Evolutionary conservation across 129 eudicot species (phyloP).

Genomic region (Tagetes patula): DNA sequence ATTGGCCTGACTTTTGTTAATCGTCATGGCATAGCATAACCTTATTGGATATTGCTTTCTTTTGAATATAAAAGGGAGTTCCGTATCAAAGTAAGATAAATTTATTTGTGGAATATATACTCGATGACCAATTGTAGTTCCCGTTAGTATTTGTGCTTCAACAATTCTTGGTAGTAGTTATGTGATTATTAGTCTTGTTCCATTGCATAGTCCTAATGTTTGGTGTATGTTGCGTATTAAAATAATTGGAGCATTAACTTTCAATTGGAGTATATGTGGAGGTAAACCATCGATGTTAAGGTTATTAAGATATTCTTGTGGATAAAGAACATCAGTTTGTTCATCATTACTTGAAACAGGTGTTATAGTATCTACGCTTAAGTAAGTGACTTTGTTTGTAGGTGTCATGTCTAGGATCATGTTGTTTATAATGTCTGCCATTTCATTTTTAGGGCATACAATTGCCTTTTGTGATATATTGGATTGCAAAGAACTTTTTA

Average conservation of each 20-base stretch:
- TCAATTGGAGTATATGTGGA: neutral
- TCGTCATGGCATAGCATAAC: too few species aligned
- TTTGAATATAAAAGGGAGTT: slow-evolving; percentile 14
- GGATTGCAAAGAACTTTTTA: too few species aligned
- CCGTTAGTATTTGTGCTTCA: neutral
- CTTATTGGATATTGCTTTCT: slow-evolving; percentile 2
- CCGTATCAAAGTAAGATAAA: neutral
- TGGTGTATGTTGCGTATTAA: neutral
- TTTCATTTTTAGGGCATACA: too few species aligned
- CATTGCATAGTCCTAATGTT: neutral
- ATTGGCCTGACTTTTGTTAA: neutral
- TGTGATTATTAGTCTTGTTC: neutral
- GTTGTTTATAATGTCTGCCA: too few species aligned
- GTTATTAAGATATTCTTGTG: too few species aligned
- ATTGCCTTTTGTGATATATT: too few species aligned
- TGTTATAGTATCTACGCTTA: too few species aligned
- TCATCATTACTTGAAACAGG: too few species aligned
- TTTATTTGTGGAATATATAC: neutral
- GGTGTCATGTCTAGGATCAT: too few species aligned
- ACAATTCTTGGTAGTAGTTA: neutral
- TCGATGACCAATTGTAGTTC: neutral
- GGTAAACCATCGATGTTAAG: too few species aligned
- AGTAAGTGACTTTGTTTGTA: too few species aligned
- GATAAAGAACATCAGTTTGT: too few species aligned
- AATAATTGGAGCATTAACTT: slow-evolving; percentile 12